Evolutionary conservation across 345 rosid genomes (phyloP), one percentile per base, ranked within the genome.

Genomic region (Populus alba): DNA sequence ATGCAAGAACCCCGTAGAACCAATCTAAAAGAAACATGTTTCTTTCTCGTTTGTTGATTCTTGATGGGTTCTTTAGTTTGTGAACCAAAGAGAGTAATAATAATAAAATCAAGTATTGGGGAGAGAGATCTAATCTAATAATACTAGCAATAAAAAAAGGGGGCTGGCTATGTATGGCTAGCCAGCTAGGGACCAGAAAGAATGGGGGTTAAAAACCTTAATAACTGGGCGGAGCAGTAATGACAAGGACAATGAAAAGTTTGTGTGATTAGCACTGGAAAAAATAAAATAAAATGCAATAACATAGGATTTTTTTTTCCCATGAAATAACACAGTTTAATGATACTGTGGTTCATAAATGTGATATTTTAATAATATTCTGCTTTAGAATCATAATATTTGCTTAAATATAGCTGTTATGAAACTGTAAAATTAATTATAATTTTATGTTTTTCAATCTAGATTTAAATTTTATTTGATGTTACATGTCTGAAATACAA

Each of bases 1-100:
- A 82, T 23, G 85, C 85, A 72, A 82, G 85, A 71, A 82, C 78
- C 27, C 85, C 85, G 31, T 82, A 82, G 55, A 82, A 82, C 85
- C 85, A 82, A 68, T 82, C 85, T 3, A 82, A 49, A 33, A 79
- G 82, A 71, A 82, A 82, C 85, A 82, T 82, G 51, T n/a, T 70
- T 45, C 22, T 9, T 10, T 65, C 22, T 20, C 4, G 1, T 22
- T 25, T 59, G 2, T 68, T 7, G 63, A 57, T 57, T 57, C 63
- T 23, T 59, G 16, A 23, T n/a, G 65, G 65, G 65, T 59, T 49
- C 8, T 37, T 43, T 11, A 33, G 23, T 22, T 3, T 13, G 22
- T 7, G 62, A 59, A n/a, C 63, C 27, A 75, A 66, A n/a, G 33
- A 41, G 62, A 11, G 45, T 33, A 18, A 29, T 16, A 51, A 39